Evolutionary conservation across 768 basidiomycete species (phyloP), one percentile per base, ranked within the genome.

Genomic region (Russula sp.): DNA sequence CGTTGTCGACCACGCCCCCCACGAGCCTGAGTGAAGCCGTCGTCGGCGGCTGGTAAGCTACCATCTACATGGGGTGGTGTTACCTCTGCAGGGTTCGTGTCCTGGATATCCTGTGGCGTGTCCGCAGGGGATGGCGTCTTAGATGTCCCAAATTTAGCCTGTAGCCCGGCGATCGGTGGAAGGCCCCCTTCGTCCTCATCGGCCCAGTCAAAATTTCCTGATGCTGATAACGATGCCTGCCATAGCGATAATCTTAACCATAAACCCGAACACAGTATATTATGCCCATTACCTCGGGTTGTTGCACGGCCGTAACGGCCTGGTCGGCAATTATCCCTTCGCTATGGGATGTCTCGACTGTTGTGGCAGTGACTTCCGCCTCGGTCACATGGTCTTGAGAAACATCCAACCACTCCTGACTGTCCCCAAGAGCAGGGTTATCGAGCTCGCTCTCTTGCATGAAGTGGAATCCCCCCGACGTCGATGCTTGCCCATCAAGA

Each of bases 361-460:
- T 55, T 20, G 51, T 32, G n/a, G 56, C 28, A 20, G 28, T 38
- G 11, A 8, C 8, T 48, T 30, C 62, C 40, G 53, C 63, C 56
- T 61, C 62, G 30, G 26, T 53, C 57, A n/a, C 49, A n/a, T 59
- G 61, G 26, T 48, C 14, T n/a, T 68, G 46, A 26, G 54, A n/a
- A 28, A 67, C 60, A 9, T 67, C 46, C 28, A 69, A 62, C 62
- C 62, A 69, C 44, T 67, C 68, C 36, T 69, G 68, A 40, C 68
- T 67, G 20, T 63, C 65, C n/a, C 18, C 62, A 28, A 66, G 57
- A 16, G 54, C 40, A 24, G 80, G 53, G 0, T 79, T 72, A 65
- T 89, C 90, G 40, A 92, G 78, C 70, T 92, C 90, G 73, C 90
- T 91, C 63, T 82, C 87, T 74, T 90, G 86, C 77, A 93, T 88